Base-by-base conservation (phyloP, 164 flowering plant species). In the Chimonanthus salicifolius region DNA sequence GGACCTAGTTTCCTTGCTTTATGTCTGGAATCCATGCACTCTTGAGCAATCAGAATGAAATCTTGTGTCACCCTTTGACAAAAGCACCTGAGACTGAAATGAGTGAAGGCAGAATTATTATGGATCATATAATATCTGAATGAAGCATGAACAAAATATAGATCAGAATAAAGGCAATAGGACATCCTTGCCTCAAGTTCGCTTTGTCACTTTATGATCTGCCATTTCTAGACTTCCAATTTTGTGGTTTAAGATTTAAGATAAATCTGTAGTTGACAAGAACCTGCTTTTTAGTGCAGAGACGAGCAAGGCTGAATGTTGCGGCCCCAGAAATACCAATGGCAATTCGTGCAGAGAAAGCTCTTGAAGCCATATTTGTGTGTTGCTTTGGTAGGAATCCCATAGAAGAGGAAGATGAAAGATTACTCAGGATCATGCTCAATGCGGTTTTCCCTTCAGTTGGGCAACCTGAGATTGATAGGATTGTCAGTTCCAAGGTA, bases 381-480 rank as follows among this genome's bases (percentile, higher is more conserved):
- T 91, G 97, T 74, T 91, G 90, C 77, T 92, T 92, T 74, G 87
- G 85, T 47, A 87, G 66, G 75, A 92, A 89, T 75, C 88, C 80
- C 3, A 89, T 94, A 43, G 97, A 91, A 76, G 88, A 91, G 77
- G 97, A 90, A 71, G 99, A 94, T 72, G 88, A 87, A 80, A 81
- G 74, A 69, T 79, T 94, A 64, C 83, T 94, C 0, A 16, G 60
- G 4, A 70, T 79, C 74, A 94, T 94, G 80, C 93, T 94, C n/a
- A 78, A 75, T 50, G 86, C 92, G 43, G 97, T 92, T 72, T 94
- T 92, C 67, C 99, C 92, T 8, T 73, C 89, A 1, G 91, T 91
- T 50, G 79, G 84, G 78, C 76, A 70, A 74, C 2, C 83, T 66
- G 87, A 86, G 80, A 80, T 91, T 11, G 77, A 82, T 20, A 81